Evolutionary conservation across 2,329 filamentous ascomycete species (phyloP).

Genomic region (Trichoderma sp.): DNA sequence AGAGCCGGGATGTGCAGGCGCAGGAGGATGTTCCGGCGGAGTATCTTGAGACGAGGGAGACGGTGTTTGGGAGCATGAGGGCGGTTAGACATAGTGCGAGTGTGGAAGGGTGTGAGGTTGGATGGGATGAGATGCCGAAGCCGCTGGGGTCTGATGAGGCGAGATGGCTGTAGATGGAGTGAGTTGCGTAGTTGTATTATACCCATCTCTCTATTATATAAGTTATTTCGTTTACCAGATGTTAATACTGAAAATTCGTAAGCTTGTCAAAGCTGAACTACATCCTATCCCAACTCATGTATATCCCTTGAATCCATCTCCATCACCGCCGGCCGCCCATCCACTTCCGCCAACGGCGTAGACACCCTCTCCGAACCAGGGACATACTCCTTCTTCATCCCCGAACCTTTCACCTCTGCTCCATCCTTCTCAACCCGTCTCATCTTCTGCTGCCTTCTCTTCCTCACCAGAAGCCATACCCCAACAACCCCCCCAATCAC

Average conservation of each 20-base stretch:
- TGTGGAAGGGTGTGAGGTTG: constrained; percentile 43
- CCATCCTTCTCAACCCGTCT: not conserved
- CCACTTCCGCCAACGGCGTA: not conserved
- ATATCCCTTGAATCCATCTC: not conserved
- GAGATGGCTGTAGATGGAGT: constrained; percentile 32
- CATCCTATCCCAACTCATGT: not conserved
- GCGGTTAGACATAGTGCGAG: constrained; percentile 47
- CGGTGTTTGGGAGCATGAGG: constrained; percentile 45
- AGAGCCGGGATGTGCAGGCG: constrained; percentile 34
- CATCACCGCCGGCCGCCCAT: not conserved
- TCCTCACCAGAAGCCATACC: not conserved
- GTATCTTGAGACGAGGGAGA: constrained; percentile 44
- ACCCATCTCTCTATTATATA: not conserved
- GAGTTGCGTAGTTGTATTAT: not conserved
- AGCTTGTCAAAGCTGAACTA: not conserved
- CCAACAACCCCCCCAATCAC: not conserved
- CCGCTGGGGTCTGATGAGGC: constrained; percentile 45
- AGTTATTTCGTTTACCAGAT: not conserved
- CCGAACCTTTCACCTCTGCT: not conserved
- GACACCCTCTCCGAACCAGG: not conserved
- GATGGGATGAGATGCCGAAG: constrained; percentile 52
- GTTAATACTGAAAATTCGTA: not conserved
- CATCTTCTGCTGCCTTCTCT: not conserved
- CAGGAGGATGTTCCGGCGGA: constrained; percentile 28
- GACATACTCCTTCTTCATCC: not conserved